A percentile compares a stretch with the other conserved stretches of the same genome.
Evolutionary conservation across 192 early-diverging fungal genomes (phyloP).

Genomic region (Entomortierella lignicola): DNA sequence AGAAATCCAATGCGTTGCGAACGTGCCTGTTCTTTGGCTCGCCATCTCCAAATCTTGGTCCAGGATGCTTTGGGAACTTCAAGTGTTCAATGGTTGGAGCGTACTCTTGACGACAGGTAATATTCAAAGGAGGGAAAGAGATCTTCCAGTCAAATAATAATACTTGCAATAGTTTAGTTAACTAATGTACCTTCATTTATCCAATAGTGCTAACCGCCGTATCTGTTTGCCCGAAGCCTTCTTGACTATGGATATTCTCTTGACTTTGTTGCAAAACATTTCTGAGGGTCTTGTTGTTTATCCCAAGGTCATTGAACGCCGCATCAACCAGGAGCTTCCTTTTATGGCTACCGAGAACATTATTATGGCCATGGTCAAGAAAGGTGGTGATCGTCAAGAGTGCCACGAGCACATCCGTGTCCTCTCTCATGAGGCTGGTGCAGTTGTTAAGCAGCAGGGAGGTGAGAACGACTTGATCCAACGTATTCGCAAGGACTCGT

Average conservation of each 20-base stretch:
- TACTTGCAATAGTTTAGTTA: background rate
- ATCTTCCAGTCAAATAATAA: background rate
- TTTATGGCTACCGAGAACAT: conserved; percentile 99
- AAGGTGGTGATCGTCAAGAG: conserved; percentile 93
- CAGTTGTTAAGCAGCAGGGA: conserved; percentile 91
- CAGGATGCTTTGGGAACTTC: conserved; percentile 91
- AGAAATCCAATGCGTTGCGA: conserved; percentile 99
- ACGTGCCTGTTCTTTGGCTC: conserved; percentile 93
- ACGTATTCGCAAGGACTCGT: conserved; percentile 80
- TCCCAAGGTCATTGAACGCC: conserved; percentile 91
- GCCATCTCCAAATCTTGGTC: conserved; percentile 93
- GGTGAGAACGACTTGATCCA: conserved; percentile 96
- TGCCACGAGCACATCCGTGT: conserved; percentile 99
- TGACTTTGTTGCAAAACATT: conserved; percentile 95
- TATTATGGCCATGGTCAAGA: conserved; percentile 99
- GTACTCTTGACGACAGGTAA: conserved; percentile 93
- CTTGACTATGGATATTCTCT: conserved; percentile 96
- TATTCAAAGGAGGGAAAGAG: background rate
- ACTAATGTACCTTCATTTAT: background rate
- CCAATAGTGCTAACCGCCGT: conserved; percentile 86
- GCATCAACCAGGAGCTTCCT: conserved; percentile 94
- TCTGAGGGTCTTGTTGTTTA: conserved; percentile 98
- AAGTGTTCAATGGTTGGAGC: conserved; percentile 96
- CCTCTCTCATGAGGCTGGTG: conserved; percentile 91
- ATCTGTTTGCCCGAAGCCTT: conserved; percentile 97